Evolutionary conservation across 164 flowering plant species (phyloP).

Genomic region (Chloranthus sessilifolius): DNA sequence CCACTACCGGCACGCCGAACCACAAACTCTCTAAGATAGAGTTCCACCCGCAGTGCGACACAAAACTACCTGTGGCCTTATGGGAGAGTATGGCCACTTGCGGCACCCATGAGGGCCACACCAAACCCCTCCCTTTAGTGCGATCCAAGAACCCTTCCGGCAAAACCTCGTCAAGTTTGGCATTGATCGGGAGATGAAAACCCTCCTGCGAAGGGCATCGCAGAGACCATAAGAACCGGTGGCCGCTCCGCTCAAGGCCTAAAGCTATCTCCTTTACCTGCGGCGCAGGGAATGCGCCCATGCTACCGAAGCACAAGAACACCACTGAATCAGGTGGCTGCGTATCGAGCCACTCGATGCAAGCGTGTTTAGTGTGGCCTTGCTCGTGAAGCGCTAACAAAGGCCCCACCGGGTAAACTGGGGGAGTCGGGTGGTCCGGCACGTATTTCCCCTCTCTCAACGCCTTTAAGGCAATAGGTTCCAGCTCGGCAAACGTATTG

Average conservation of each 20-base stretch:
- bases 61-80: not conserved
- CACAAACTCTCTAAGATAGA: slow-evolving; percentile 3
- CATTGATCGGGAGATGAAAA: not conserved
- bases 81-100: not conserved
- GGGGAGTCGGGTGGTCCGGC: not conserved
- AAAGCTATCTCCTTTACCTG: slow-evolving; percentile 1
- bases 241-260: slow-evolving; percentile 2
- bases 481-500: slow-evolving; percentile 7
- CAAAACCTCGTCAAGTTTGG: not conserved
- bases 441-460: not conserved
- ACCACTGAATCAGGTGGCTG: not conserved
- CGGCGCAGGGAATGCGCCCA: not conserved
- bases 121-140: not conserved
- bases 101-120: slow-evolving; percentile 3
- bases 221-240: slow-evolving; percentile 1
- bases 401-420: not conserved
- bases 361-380: not conserved
- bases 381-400: not conserved
- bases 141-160: not conserved
- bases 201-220: not conserved
- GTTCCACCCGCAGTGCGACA: slow-evolving; percentile 5
- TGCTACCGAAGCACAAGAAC: slow-evolving; percentile 9
- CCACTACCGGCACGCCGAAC: slow-evolving; percentile 1
- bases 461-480: not conserved
- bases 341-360: slow-evolving; percentile 4